Evolutionary conservation across 371 early-diverging fungal species (phyloP).

Genomic region (Mortierella sp.): DNA sequence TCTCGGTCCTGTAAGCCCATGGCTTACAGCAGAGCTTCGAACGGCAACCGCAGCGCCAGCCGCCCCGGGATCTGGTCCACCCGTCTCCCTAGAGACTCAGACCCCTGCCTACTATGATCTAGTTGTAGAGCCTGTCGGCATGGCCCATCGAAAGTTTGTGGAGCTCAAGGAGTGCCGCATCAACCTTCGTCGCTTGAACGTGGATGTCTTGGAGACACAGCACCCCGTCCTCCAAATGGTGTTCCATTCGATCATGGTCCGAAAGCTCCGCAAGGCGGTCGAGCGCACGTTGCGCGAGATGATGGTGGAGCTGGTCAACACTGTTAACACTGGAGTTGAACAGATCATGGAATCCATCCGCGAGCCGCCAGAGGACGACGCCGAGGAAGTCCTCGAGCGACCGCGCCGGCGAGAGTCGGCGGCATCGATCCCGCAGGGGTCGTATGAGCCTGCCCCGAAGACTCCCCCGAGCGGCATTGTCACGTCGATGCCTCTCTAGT

Average conservation of each 20-base stretch:
- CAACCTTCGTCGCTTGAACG: constrained; percentile 23
- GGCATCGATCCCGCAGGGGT: background rate
- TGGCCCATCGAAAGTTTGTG: constrained; percentile 6
- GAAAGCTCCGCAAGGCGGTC: constrained; percentile 26
- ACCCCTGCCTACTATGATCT: background rate
- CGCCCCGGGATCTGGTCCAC: background rate
- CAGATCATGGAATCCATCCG: constrained; percentile 18
- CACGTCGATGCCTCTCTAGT: constrained; percentile 9
- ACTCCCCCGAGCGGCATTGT: background rate
- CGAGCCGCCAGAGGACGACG: background rate
- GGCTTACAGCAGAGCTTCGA: background rate
- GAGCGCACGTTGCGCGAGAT: constrained; percentile 29
- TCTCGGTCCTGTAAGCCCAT: background rate
- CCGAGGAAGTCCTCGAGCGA: background rate
- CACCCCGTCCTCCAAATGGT: constrained; percentile 27
- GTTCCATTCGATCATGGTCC: constrained; percentile 19
- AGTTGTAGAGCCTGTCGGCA: background rate
- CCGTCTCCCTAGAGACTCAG: background rate
- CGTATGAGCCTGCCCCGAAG: background rate
- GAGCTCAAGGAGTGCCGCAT: constrained; percentile 28
- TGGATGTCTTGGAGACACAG: constrained; percentile 29
- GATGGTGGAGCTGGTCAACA: constrained; percentile 12
- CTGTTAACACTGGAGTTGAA: constrained; percentile 29
- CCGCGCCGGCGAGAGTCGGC: background rate
- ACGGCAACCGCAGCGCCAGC: background rate